A percentile compares a stretch with the other conserved stretches of the same genome.
Conservation (phyloP, 2,329 filamentous ascomycete genomes). For the Tolypocladium tropicale region DNA sequence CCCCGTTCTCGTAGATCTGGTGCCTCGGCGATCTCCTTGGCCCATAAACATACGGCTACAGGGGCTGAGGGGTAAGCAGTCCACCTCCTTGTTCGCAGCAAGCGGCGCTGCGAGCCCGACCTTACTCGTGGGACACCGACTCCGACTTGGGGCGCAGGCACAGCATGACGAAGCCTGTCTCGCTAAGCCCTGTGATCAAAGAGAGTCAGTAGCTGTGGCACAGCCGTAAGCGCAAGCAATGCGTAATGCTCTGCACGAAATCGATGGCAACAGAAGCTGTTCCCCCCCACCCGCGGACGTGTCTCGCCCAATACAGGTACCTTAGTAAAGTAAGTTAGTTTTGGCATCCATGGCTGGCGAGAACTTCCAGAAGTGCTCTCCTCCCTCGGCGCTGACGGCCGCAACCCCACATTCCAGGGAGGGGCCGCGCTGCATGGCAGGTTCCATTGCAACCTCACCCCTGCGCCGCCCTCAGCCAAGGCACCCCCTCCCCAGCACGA, state of each 20-base stretch:
- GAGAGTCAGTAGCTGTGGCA: not conserved
- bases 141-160: no score
- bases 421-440: not conserved
- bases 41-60: no score
- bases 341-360: not conserved
- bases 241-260: not conserved
- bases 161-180: not conserved
- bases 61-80: no score
- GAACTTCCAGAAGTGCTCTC: not conserved
- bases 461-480: not conserved
- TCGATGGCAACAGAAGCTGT: not conserved
- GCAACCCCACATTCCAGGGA: not conserved
- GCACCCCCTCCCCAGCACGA: not conserved
- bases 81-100: no score
- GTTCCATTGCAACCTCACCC: not conserved
- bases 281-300: not conserved
- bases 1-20: not conserved
- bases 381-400: no score
- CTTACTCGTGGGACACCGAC: no score
- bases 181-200: not conserved
- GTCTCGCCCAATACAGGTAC: not conserved
- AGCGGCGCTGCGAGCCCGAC: not conserved
- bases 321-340: no score
- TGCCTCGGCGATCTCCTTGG: not conserved
- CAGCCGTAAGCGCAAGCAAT: not conserved